phyloP scores from a whole-genome alignment of 257 asterid genomes.

The Solanum pimpinellifolium region DNA sequence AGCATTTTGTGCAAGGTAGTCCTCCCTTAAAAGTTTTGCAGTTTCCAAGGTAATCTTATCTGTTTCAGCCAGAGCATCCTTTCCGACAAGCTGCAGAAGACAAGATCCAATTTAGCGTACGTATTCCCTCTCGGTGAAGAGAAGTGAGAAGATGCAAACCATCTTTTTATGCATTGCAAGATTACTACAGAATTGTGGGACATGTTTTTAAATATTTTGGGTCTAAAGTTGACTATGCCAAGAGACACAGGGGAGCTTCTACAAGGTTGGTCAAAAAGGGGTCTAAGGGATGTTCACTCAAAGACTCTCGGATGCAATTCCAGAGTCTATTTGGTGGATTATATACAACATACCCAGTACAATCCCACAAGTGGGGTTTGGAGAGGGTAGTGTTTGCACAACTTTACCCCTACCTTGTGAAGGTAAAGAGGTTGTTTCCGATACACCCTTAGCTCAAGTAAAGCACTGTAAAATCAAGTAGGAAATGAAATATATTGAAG shows the following conservation, averaged over 20 bases:
- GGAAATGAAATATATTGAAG: not conserved
- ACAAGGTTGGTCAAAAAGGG: not conserved
- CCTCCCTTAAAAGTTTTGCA: slow-evolving; percentile 98
- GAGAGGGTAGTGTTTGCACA: not conserved
- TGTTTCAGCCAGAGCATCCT: slow-evolving; percentile 96
- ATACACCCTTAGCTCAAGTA: not conserved
- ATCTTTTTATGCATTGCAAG: not conserved
- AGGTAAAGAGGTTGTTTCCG: not conserved
- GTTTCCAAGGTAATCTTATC: slow-evolving; percentile 97
- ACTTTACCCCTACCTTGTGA: not conserved
- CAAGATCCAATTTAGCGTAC: slow-evolving; percentile 1
- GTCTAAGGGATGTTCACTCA: not conserved
- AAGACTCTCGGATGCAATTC: not conserved
- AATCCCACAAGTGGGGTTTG: not conserved
- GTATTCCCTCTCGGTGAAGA: not conserved
- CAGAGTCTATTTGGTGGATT: not conserved
- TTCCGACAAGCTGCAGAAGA: slow-evolving; percentile 83
- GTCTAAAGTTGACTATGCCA: not conserved
- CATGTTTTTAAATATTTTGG: not conserved
- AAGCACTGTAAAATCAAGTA: not conserved
- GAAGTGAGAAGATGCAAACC: not conserved
- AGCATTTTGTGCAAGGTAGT: slow-evolving; percentile 98
- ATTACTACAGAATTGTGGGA: not conserved
- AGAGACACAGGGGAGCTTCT: not conserved
- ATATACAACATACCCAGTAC: not conserved